phyloP scores from a whole-genome alignment of 2,329 filamentous ascomycete genomes.

The Lasiodiplodia gonubiensis region DNA sequence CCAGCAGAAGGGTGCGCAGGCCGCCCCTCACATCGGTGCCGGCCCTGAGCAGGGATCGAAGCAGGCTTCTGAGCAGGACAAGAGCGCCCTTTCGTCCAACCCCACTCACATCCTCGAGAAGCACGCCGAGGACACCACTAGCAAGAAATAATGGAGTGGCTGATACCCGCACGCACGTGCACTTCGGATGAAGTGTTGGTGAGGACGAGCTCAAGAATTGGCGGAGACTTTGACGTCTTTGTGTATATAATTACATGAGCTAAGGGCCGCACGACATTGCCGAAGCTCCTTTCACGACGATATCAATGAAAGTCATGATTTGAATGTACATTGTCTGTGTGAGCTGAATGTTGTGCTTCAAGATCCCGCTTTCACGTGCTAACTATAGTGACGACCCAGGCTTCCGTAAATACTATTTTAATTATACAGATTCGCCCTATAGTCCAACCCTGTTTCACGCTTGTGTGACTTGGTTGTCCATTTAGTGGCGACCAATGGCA shows the following conservation, averaged over 20 bases:
- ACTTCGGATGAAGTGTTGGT: neutral
- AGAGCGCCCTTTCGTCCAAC: constrained; percentile 63
- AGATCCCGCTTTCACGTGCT: neutral
- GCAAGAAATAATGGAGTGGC: constrained; percentile 50
- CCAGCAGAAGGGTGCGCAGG: constrained; percentile 66
- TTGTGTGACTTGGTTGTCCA: neutral
- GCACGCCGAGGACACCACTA: constrained; percentile 64
- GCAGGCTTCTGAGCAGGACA: constrained; percentile 58
- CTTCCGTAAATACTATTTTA: neutral
- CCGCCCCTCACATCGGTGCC: constrained; percentile 61
- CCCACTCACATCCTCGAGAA: constrained; percentile 69
- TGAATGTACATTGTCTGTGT: neutral
- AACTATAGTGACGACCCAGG: neutral
- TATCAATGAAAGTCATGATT: constrained; percentile 8
- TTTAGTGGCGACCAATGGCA: neutral
- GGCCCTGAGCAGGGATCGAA: constrained; percentile 53
- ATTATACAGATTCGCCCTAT: neutral
- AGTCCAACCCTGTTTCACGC: neutral
- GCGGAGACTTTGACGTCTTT: neutral
- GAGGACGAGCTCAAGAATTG: neutral
- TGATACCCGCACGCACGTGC: constrained; percentile 7
- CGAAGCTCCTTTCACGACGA: neutral
- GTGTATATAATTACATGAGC: neutral
- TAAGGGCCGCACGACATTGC: neutral
- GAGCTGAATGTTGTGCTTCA: neutral